A percentile compares a stretch with the other conserved stretches of the same genome.
phyloP scores from a whole-genome alignment of 169 alveolate species.

The Eimeria tenella region DNA sequence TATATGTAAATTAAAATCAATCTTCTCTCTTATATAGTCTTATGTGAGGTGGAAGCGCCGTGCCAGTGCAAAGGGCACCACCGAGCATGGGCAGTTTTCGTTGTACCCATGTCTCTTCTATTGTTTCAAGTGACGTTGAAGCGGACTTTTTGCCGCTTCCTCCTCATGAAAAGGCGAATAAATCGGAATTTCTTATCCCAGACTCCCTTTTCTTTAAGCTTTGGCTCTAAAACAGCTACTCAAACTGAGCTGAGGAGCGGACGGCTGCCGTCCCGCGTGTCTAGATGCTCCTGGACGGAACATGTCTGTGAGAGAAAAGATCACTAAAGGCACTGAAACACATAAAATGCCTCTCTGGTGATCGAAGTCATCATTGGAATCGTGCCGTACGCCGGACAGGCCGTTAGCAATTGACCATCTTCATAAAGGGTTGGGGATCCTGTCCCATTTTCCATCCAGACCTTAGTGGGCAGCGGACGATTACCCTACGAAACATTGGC shows the following conservation, averaged over 20 bases:
- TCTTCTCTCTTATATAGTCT: background rate
- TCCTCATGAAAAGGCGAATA: background rate
- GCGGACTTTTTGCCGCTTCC: background rate
- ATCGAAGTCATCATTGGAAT: too few species aligned
- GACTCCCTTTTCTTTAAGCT: background rate
- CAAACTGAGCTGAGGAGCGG: background rate
- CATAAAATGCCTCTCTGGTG: too few species aligned
- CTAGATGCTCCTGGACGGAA: too few species aligned
- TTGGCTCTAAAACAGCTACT: background rate
- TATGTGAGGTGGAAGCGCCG: background rate
- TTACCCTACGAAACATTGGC: too few species aligned
- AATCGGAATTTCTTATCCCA: background rate
- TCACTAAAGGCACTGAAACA: too few species aligned
- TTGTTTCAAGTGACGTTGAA: background rate
- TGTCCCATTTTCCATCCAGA: too few species aligned
- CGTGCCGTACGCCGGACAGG: too few species aligned
- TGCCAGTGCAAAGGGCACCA: background rate
- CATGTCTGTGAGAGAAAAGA: too few species aligned
- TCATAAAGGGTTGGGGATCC: too few species aligned
- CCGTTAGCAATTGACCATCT: too few species aligned
- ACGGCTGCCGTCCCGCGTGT: too few species aligned
- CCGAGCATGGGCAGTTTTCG: slow-evolving; percentile 28
- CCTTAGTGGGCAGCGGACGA: too few species aligned
- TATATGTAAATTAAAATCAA: background rate
- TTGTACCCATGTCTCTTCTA: background rate